phyloP scores from a whole-genome alignment of 2,329 filamentous ascomycete species.

The Trematosphaeria pertusa region DNA sequence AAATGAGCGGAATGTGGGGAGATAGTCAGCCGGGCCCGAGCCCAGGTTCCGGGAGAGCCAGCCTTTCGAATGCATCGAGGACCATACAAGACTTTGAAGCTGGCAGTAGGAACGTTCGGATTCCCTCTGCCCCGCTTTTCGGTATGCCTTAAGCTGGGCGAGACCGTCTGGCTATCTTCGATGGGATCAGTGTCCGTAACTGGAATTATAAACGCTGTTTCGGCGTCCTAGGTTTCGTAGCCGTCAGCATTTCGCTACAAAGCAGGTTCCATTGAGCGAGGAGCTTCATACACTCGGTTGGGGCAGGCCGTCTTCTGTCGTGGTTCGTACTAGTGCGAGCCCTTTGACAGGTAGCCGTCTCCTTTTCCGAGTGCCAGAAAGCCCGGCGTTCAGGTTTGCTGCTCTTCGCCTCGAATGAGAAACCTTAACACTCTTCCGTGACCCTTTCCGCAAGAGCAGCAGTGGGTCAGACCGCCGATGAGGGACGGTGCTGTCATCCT shows the following conservation, averaged over 20 bases:
- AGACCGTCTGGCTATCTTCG: constrained; percentile 34
- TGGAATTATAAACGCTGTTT: constrained; percentile 6
- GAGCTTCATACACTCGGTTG: constrained; percentile 31
- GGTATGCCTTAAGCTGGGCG: no score
- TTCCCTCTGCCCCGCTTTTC: no score
- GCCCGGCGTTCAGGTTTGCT: not conserved
- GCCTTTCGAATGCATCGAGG: no score
- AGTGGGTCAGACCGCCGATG: no score
- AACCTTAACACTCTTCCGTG: no score
- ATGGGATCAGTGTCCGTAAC: constrained; percentile 32
- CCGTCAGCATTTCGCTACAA: constrained; percentile 14
- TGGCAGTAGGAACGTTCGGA: no score
- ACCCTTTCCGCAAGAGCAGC: no score
- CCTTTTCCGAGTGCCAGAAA: constrained; percentile 24
- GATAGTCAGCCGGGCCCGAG: no score
- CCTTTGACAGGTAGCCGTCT: constrained; percentile 28
- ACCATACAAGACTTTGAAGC: no score
- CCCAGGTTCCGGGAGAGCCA: no score
- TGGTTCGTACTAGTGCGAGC: constrained; percentile 36
- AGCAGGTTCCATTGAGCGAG: not conserved
- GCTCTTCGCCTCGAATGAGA: not conserved
- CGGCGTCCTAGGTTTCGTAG: constrained; percentile 19
- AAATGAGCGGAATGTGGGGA: not conserved
- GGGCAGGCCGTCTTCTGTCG: constrained; percentile 35
- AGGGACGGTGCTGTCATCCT: no score